Conservation (phyloP, 805 yeast species). For the Candida alai region DNA sequence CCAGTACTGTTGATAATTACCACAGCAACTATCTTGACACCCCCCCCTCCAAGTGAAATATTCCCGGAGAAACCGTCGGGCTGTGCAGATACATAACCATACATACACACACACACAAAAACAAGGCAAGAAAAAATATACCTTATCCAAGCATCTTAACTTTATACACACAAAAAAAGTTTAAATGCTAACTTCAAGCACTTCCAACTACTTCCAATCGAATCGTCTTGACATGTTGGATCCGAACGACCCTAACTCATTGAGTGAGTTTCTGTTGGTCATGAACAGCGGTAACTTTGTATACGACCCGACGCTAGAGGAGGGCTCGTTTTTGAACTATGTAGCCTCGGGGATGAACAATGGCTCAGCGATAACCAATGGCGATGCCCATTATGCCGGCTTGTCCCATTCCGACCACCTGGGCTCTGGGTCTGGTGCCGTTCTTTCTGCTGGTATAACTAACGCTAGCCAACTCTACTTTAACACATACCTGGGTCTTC, state of each 20-base stretch:
- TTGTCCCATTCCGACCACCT: no score
- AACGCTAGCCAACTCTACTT: conserved; percentile 3
- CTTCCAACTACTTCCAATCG: conserved; percentile 8
- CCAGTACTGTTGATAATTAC: no score
- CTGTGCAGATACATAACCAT: no score
- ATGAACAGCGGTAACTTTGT: conserved; percentile 1
- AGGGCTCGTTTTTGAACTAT: conserved; percentile 1
- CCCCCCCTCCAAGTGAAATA: no score
- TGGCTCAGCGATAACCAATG: not conserved
- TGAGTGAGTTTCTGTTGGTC: conserved; percentile 12
- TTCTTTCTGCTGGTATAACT: not conserved
- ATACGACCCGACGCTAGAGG: conserved; percentile 3
- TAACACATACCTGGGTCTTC: conserved; percentile 2
- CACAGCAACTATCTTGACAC: no score
- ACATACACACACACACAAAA: no score
- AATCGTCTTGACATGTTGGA: conserved; percentile 17
- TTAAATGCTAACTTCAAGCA: conserved; percentile 11
- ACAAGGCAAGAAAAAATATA: no score
- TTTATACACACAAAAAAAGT: no score
- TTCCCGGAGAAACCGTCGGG: no score
- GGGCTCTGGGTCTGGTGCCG: no score
- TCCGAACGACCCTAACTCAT: conserved; percentile 13
- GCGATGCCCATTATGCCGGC: not conserved
- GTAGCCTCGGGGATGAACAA: not conserved
- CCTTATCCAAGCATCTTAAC: no score